A percentile compares a stretch with the other conserved stretches of the same genome.
phyloP scores from a whole-genome alignment of 768 basidiomycete species.

The Russula vinacea region DNA sequence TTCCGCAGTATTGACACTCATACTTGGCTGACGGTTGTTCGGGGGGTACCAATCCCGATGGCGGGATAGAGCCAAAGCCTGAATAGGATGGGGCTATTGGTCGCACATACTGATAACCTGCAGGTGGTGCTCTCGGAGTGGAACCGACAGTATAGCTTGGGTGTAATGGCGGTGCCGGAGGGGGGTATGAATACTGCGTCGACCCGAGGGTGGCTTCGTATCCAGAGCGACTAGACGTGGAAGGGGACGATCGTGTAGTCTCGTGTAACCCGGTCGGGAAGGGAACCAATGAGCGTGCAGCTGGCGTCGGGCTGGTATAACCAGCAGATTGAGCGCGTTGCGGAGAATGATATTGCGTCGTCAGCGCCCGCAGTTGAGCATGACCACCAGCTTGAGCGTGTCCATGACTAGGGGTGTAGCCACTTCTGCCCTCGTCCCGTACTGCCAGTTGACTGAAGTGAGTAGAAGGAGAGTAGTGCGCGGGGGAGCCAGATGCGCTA shows the following conservation, averaged over 20 bases:
- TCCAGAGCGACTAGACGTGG: conserved; percentile 3
- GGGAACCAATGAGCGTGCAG: conserved; percentile 14
- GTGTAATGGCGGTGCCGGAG: conserved; percentile 8
- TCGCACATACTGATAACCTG: conserved; percentile 17
- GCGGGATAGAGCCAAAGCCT: neutral
- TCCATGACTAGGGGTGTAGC: conserved; percentile 18
- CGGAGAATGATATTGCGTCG: conserved; percentile 14
- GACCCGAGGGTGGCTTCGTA: conserved; percentile 6
- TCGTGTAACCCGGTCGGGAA: conserved; percentile 11
- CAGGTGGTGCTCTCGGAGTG: conserved; percentile 1
- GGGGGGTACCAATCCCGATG: conserved; percentile 19
- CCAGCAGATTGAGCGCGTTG: conserved; percentile 13
- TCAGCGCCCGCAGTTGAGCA: conserved; percentile 20
- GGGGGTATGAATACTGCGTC: conserved; percentile 15
- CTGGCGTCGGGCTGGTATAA: conserved; percentile 7
- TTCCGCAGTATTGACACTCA: conserved; percentile 75
- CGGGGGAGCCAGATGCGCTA: conserved; percentile 5
- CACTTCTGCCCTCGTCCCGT: conserved; percentile 13
- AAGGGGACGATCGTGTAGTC: conserved; percentile 2
- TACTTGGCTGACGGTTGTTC: conserved; percentile 51
- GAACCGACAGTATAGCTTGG: conserved; percentile 14
- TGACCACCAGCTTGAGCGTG: conserved; percentile 14
- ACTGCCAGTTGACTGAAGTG: conserved; percentile 19
- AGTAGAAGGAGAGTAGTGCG: conserved; percentile 20
- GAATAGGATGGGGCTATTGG: conserved; percentile 12